Evolutionary conservation across 1,284 basidiomycete species (phyloP).

Genomic region (Vanrija pseudolonga): DNA sequence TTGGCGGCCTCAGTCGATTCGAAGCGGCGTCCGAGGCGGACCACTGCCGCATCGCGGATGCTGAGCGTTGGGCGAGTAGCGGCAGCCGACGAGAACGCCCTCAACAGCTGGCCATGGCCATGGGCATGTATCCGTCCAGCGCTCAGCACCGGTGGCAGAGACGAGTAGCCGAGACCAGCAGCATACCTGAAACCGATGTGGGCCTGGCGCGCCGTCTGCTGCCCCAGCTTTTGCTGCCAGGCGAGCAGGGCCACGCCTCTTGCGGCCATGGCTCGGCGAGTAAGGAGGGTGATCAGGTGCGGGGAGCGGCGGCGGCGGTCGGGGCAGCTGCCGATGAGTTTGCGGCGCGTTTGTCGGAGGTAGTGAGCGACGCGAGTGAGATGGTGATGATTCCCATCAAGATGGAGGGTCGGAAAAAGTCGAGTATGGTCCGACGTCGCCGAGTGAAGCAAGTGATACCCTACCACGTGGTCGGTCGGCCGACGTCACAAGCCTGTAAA

Average conservation of each 20-base stretch:
- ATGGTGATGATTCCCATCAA: not conserved
- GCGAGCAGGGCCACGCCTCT: not conserved
- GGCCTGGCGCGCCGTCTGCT: no score
- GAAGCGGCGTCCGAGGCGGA: conserved; percentile 8
- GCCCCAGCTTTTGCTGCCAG: not conserved
- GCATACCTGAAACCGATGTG: no score
- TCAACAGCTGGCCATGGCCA: not conserved
- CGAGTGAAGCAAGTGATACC: no score
- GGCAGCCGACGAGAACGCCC: not conserved
- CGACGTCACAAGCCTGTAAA: no score
- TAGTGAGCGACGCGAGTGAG: not conserved
- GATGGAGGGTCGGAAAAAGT: not conserved
- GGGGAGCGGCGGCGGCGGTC: not conserved
- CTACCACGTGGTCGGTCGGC: no score
- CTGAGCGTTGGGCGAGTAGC: not conserved
- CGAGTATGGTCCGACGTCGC: not conserved
- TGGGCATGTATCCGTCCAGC: no score
- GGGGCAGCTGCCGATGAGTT: not conserved
- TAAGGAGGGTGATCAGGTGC: not conserved
- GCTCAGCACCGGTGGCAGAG: no score
- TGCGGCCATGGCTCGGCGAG: not conserved
- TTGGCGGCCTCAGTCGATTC: conserved; percentile 15
- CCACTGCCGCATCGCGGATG: no score
- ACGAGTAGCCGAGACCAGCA: no score
- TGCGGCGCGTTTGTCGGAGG: not conserved